A percentile compares a stretch with the other conserved stretches of the same genome.
Evolutionary conservation across 768 basidiomycete species (phyloP).

Genomic region (Phylloporus rhodoxanthus): DNA sequence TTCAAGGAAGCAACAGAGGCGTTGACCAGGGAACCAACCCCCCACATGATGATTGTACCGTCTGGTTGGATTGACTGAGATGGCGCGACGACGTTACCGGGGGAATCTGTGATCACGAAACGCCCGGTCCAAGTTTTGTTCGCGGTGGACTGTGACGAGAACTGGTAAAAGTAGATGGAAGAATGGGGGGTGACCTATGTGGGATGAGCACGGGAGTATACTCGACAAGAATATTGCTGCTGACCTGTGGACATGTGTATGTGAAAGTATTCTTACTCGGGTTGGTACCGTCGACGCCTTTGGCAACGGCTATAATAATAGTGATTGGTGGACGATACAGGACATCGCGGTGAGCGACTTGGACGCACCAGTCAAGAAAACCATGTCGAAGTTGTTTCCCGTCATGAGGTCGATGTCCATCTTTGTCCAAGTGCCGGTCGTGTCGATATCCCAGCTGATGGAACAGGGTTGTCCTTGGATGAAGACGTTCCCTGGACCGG

Average conservation of each 20-base stretch:
- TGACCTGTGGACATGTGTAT: conserved; percentile 64
- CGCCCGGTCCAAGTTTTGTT: conserved; percentile 63
- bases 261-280: conserved; percentile 38
- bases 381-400: conserved; percentile 66
- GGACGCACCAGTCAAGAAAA: conserved; percentile 56
- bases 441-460: conserved; percentile 56
- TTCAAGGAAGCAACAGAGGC: conserved; percentile 31
- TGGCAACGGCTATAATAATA: conserved; percentile 50
- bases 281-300: conserved; percentile 54
- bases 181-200: conserved; percentile 56
- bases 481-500: conserved; percentile 54
- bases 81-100: conserved; percentile 43
- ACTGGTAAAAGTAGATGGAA: conserved; percentile 78
- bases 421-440: conserved; percentile 55
- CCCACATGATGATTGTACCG: conserved; percentile 55
- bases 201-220: neutral
- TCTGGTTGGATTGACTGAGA: conserved; percentile 49
- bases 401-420: conserved; percentile 81
- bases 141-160: conserved; percentile 40
- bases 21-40: conserved; percentile 48
- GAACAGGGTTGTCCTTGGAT: conserved; percentile 51
- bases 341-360: neutral
- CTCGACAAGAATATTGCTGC: conserved; percentile 11
- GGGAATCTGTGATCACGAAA: conserved; percentile 59
- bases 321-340: neutral